A percentile compares a stretch with the other conserved stretches of the same genome.
Conservation (phyloP, 371 early-diverging fungal genomes). For the Vairimorpha necatrix region DNA sequence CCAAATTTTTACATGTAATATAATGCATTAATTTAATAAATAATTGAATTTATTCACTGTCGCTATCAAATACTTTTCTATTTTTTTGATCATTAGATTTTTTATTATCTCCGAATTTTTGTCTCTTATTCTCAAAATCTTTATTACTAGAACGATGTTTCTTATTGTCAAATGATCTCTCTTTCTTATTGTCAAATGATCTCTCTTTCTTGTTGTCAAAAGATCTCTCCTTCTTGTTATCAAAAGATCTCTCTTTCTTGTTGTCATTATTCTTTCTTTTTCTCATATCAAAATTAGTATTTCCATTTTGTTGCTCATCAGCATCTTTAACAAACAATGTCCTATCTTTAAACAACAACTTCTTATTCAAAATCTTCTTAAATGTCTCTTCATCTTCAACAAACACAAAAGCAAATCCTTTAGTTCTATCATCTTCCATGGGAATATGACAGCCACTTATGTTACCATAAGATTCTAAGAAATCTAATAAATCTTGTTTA, state of each 20-base stretch:
- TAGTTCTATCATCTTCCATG: slow-evolving; percentile 51
- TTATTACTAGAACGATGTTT: background rate
- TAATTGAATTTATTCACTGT: slow-evolving; percentile 14
- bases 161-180: background rate
- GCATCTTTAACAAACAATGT: slow-evolving; percentile 47
- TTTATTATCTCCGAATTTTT: background rate
- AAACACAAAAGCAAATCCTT: slow-evolving; percentile 59
- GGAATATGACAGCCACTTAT: slow-evolving; percentile 45
- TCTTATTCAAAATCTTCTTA: slow-evolving; percentile 48
- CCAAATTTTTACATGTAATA: too few relatives aligned
- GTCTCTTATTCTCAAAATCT: background rate
- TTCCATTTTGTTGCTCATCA: slow-evolving; percentile 14
- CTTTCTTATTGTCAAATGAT: background rate
- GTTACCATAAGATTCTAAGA: slow-evolving; percentile 41
- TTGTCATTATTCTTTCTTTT: slow-evolving; percentile 9
- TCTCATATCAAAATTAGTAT: slow-evolving; percentile 30
- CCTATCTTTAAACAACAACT: slow-evolving; percentile 58
- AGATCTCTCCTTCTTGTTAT: slow-evolving; percentile 9
- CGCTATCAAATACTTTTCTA: slow-evolving; percentile 36
- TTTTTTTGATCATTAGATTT: background rate
- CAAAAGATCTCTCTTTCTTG: background rate
- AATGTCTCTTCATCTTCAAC: slow-evolving; percentile 30
- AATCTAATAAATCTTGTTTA: slow-evolving; percentile 45
- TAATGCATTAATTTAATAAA: too few relatives aligned
- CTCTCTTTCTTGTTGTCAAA: background rate